phyloP scores from a whole-genome alignment of 1,284 basidiomycete species.

The Lignosus rhinocerotis region DNA sequence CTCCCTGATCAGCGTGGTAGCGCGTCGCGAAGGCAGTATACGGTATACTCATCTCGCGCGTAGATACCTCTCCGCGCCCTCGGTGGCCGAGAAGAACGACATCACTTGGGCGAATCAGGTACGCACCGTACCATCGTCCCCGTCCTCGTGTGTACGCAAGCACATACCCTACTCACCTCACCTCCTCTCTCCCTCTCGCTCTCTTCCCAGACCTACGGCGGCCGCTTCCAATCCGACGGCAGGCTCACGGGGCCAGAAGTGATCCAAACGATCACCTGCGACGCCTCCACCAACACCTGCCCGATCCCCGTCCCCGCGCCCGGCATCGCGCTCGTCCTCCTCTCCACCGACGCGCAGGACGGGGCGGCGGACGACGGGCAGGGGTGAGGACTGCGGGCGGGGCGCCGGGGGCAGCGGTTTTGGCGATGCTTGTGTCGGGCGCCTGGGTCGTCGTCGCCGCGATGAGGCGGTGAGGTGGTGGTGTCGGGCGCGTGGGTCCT shows the following conservation, averaged over 20 bases:
- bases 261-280: slow-evolving; percentile 46
- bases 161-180: too few species aligned
- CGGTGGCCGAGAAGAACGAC: slow-evolving; percentile 62
- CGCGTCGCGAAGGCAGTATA: too few species aligned
- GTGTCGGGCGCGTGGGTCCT: slow-evolving; percentile 16
- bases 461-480: slow-evolving; percentile 10
- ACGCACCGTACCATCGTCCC: not conserved
- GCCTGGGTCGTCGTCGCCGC: slow-evolving; percentile 15
- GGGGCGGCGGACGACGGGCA: slow-evolving; percentile 34
- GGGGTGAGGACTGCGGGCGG: slow-evolving; percentile 17
- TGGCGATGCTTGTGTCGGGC: slow-evolving; percentile 14
- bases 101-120: slow-evolving; percentile 67
- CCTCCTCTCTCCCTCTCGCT: not conserved
- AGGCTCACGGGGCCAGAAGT: slow-evolving; percentile 41
- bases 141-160: not conserved
- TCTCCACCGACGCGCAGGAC: slow-evolving; percentile 40
- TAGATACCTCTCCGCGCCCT: slow-evolving; percentile 52
- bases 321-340: slow-evolving; percentile 54
- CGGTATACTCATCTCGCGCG: not conserved
- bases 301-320: slow-evolving; percentile 51
- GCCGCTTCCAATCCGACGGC: slow-evolving; percentile 57
- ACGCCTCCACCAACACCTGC: slow-evolving; percentile 43
- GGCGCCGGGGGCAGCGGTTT: slow-evolving; percentile 14
- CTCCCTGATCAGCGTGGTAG: not conserved
- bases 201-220: slow-evolving; percentile 62